These are phyloP conservation scores for Trichoderma cornu-damae DNA, from an alignment of 2,329 filamentous ascomycete species.

Conservation along the genomic window DNA sequence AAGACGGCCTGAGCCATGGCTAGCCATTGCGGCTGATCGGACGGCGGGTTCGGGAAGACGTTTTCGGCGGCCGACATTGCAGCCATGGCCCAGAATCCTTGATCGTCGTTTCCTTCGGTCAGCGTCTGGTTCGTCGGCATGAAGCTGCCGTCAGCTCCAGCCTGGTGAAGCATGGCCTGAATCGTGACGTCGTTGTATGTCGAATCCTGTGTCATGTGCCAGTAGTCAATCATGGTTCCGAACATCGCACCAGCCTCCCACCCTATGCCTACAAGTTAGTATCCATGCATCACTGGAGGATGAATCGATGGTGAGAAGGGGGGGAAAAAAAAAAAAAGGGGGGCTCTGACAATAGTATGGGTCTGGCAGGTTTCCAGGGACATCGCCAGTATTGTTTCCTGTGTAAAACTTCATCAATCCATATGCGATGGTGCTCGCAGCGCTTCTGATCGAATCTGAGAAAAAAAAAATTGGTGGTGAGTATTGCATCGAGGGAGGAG, in stretches of 20 bases:
- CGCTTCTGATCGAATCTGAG: constrained; percentile 47
- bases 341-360: constrained; percentile 57
- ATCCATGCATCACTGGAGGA: constrained; percentile 21
- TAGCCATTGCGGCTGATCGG: constrained; percentile 64
- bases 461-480: background rate
- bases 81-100: constrained; percentile 81
- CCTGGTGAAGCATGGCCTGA: constrained; percentile 57
- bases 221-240: constrained; percentile 66
- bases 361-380: constrained; percentile 52
- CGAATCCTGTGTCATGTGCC: constrained; percentile 61
- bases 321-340: constrained; percentile 22
- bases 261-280: constrained; percentile 36
- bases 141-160: constrained; percentile 54
- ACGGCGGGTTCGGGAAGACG: constrained; percentile 63
- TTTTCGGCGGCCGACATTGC: constrained; percentile 74
- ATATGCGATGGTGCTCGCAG: constrained; percentile 44
- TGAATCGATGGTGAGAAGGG: constrained; percentile 26
- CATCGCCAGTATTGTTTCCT: constrained; percentile 55
- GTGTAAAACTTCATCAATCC: constrained; percentile 48
- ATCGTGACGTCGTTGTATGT: constrained; percentile 57
- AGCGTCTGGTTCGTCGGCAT: constrained; percentile 63
- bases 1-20: constrained; percentile 73
- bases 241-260: constrained; percentile 73
- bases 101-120: constrained; percentile 65
- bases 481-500: background rate